Evolutionary conservation across 1,284 basidiomycete genomes (phyloP).

Genomic region (Pseudozyma sp.): DNA sequence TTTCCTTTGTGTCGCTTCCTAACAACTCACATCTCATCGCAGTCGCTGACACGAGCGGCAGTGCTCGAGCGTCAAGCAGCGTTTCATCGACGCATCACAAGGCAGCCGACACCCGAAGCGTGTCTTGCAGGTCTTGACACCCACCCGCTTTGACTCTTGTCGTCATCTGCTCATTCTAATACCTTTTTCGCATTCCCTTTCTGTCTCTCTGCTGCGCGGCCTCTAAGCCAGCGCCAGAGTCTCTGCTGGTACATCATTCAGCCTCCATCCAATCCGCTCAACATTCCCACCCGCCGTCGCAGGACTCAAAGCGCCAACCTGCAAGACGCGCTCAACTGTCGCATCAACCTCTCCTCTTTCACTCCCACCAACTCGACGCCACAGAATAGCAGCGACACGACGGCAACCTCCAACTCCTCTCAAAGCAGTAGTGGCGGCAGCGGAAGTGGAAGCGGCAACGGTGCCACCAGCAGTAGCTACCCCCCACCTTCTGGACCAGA

Average conservation of each 20-base stretch:
- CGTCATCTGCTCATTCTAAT: not conserved
- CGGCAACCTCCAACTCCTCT: not conserved
- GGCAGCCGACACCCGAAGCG: too few relatives aligned
- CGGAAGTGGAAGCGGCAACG: not conserved
- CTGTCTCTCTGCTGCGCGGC: conserved; percentile 34
- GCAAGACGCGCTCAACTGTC: conserved; percentile 55
- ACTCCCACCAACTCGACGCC: conserved; percentile 9
- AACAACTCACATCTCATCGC: too few relatives aligned
- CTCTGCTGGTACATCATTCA: conserved; percentile 30
- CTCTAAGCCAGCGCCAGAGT: conserved; percentile 38
- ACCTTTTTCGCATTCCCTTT: not conserved
- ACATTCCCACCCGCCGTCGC: conserved; percentile 50
- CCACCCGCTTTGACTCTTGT: conserved; percentile 6
- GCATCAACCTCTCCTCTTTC: conserved; percentile 43
- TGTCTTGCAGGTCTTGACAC: too few relatives aligned
- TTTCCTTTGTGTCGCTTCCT: too few relatives aligned
- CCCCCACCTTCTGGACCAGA: conserved; percentile 17
- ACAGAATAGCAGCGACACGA: not conserved
- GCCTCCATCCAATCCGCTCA: conserved; percentile 45
- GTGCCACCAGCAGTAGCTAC: conserved; percentile 24
- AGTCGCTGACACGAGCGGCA: too few relatives aligned
- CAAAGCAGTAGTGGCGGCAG: too few relatives aligned
- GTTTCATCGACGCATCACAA: too few relatives aligned
- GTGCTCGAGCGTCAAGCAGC: too few relatives aligned
- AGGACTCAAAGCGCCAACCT: conserved; percentile 54